phyloP scores from a whole-genome alignment of 805 yeast species.

The Pichia phayaonensis region DNA sequence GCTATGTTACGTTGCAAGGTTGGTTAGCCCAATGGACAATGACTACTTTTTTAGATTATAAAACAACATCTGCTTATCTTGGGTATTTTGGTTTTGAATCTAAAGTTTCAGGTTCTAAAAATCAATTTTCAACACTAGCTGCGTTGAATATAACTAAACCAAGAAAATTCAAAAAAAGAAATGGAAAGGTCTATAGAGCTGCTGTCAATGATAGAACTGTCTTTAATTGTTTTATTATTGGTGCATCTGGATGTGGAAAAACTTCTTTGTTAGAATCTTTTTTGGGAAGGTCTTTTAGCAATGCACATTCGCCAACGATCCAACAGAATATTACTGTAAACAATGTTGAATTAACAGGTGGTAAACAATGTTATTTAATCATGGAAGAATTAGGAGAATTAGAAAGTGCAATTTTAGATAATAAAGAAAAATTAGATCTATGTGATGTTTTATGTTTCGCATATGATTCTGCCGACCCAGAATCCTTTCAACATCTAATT shows the following conservation, averaged over 20 bases:
- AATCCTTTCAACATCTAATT: slow-evolving; percentile 77
- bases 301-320: slow-evolving; percentile 71
- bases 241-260: slow-evolving; percentile 83
- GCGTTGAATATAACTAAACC: slow-evolving; percentile 81
- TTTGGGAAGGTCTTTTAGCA: slow-evolving; percentile 63
- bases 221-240: slow-evolving; percentile 82
- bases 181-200: slow-evolving; percentile 59
- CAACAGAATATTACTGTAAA: slow-evolving; percentile 79
- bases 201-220: slow-evolving; percentile 78
- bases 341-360: slow-evolving; percentile 88
- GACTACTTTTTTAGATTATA: slow-evolving; percentile 83
- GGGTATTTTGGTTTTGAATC: slow-evolving; percentile 84
- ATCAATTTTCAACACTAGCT: slow-evolving; percentile 18
- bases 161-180: slow-evolving; percentile 57
- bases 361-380: slow-evolving; percentile 89
- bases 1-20: slow-evolving; percentile 88
- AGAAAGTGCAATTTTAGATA: slow-evolving; percentile 75
- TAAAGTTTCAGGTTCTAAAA: slow-evolving; percentile 16
- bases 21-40: slow-evolving; percentile 99
- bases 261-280: slow-evolving; percentile 79
- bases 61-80: slow-evolving; percentile 77
- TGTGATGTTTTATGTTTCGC: slow-evolving; percentile 89
- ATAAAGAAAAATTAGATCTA: slow-evolving; percentile 58
- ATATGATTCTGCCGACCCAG: slow-evolving; percentile 95
- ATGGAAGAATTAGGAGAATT: slow-evolving; percentile 85